phyloP scores from a whole-genome alignment of 2,329 filamentous ascomycete species.

The Verticillium nonalfalfae region DNA sequence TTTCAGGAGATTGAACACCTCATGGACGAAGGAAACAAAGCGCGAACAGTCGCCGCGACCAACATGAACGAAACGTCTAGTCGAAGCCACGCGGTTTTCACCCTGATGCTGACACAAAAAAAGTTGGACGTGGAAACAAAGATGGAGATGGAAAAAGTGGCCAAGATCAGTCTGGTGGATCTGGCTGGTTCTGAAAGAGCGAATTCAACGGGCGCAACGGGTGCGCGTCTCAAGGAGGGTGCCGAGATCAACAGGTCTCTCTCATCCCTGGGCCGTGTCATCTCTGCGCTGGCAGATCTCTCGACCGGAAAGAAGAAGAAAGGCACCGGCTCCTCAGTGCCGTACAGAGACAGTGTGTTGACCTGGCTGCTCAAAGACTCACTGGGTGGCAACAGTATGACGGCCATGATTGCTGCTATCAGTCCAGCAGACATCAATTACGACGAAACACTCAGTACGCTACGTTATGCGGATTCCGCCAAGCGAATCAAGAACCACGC shows the following conservation, averaged over 20 bases:
- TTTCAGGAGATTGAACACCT: slow-evolving; percentile 95
- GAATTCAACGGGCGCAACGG: slow-evolving; percentile 93
- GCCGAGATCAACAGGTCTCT: slow-evolving; percentile 97
- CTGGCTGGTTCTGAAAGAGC: slow-evolving; percentile 95
- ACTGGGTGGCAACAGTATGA: slow-evolving; percentile 96
- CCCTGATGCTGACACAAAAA: slow-evolving; percentile 91
- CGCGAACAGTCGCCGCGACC: slow-evolving; percentile 91
- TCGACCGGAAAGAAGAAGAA: slow-evolving; percentile 81
- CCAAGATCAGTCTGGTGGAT: slow-evolving; percentile 97
- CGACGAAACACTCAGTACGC: slow-evolving; percentile 91
- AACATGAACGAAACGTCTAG: slow-evolving; percentile 99
- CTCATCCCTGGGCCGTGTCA: slow-evolving; percentile 93
- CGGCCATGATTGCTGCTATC: slow-evolving; percentile 98
- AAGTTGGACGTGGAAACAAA: slow-evolving; percentile 85
- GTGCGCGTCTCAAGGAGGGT: slow-evolving; percentile 91
- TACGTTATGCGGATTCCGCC: slow-evolving; percentile 93
- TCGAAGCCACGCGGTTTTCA: slow-evolving; percentile 97
- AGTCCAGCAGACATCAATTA: slow-evolving; percentile 99
- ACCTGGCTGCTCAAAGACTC: slow-evolving; percentile 98
- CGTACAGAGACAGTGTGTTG: slow-evolving; percentile 92
- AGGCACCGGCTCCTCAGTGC: slow-evolving; percentile 68
- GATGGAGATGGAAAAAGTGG: slow-evolving; percentile 96
- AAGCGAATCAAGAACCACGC: slow-evolving; percentile 99
- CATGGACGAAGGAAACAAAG: slow-evolving; percentile 99
- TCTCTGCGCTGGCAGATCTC: slow-evolving; percentile 87